Evolutionary conservation across 2,329 filamentous ascomycete species (phyloP), one percentile per base, ranked within the genome.

Genomic region (Aspergillus ochraceus): DNA sequence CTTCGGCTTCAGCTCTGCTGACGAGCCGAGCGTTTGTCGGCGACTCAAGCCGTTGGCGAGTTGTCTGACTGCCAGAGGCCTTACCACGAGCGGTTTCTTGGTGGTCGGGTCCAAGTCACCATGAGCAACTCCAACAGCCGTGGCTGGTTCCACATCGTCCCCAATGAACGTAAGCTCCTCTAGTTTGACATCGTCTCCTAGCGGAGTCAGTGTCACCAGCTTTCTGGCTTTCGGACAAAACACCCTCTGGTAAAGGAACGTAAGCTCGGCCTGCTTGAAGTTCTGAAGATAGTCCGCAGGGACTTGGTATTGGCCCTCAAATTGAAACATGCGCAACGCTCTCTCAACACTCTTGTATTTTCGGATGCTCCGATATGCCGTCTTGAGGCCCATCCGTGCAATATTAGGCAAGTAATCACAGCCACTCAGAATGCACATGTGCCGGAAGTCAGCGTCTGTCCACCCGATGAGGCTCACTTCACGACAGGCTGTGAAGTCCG

Each of bases 351-450:
- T 91, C 75, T 94, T 97, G 79, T 97, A 86, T 75, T 96, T 97
- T 60, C 94, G 88, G 60, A 99, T 84, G 80, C 95, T 86, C 49
- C 92, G 88, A 76, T 99, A 90, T 0, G 95, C 94, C 6, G 93
- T 98, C 81, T 97, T 98, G 58, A 99, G 76, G 0, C 95, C 95
- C 76, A 99, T 87, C 54, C 90, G 90, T 58, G 87, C 88, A 62
- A 99, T 90, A 60, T 90, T 90, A 2, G 88, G 81, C n/a, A 98
- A 84, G 74, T 99, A 99, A 73, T 99, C 95, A 73, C 95, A 99
- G 8, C 95, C 95, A 72, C 92, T 97, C 60, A 99, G 79, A 66
- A 99, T 99, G 46, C 93, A 92, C 95, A 99, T 99, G 55, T 88
- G 88, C 60, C 95, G 86, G 69, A 99, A 99, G 66, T 97, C 91